Base-by-base conservation (phyloP, 768 basidiomycete genomes). In the Suillus bovinus region DNA sequence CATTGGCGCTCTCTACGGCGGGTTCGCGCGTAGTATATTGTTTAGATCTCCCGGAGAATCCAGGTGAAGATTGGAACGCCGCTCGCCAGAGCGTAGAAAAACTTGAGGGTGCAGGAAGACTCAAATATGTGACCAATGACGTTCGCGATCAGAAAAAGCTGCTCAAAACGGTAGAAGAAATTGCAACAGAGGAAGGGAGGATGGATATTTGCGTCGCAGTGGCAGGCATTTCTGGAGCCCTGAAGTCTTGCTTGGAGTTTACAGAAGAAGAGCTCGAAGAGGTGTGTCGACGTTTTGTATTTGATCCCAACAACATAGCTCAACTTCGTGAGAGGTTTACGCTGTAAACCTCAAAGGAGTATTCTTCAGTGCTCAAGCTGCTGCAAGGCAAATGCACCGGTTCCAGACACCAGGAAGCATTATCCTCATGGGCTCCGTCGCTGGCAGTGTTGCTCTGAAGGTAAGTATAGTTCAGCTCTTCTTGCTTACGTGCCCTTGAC, bases 321-420 rank as follows among this genome's bases (percentile, higher is more conserved):
- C 22, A 10, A 34, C 9, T 31, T 13, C 8, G 5, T 9, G 34
- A n/a, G 27, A 85, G 84, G 85, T 86, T 36, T 71, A 86, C 67
- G 81, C 81, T 62, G 77, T 86, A 27, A 89, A 89, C 65, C 79
- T 80, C 22, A 86, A 80, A 64, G 84, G 83, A 1, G 82, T 84
- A 2, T 70, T 86, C 34, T 82, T 77, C 64, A 81, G 82, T 9
- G 82, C 82, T 3, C 83, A 84, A 67, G 84, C 83, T 17, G 83
- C 80, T 0, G 82, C 81, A 1, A 68, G 78, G 52, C 78, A 81
- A 65, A 85, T 85, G 82, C 76, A 71, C n/a, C 75, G 77, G 44
- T 69, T 77, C 14, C 74, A 74, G 11, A 76, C 67, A 3, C 67
- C 66, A 27, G 84, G 83, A 33, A 82, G 80, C 58, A 83, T 86